Evolutionary conservation across 805 yeast species (phyloP).

Genomic region (Candida koratica): DNA sequence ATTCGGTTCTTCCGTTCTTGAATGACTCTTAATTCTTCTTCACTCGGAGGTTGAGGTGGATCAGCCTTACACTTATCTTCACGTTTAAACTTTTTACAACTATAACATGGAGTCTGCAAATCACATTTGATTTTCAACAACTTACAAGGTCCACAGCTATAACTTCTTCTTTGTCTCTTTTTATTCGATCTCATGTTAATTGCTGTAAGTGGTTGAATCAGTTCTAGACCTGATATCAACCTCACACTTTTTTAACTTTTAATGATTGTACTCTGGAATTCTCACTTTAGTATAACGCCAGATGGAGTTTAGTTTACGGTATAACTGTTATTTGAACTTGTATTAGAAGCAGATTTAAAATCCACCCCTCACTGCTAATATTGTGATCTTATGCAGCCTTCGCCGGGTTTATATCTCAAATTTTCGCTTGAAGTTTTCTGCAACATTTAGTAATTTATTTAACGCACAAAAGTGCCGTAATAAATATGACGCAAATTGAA

Average conservation of each 20-base stretch:
- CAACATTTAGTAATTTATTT: background rate
- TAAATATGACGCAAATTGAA: too few species aligned
- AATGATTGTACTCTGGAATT: too few species aligned
- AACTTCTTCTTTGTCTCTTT: conserved; percentile 46
- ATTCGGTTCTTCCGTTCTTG: conserved; percentile 26
- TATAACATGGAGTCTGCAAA: conserved; percentile 43
- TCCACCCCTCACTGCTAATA: background rate
- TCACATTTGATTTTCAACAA: conserved; percentile 53
- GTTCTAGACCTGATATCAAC: background rate
- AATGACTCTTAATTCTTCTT: conserved; percentile 31
- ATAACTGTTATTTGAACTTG: too few species aligned
- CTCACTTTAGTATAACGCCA: too few species aligned
- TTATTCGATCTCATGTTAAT: conserved; percentile 1
- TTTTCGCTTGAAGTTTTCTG: conserved; percentile 5
- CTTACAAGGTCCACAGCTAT: conserved; percentile 55
- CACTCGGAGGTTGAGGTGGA: conserved; percentile 46
- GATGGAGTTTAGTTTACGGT: too few species aligned
- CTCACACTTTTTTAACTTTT: too few species aligned
- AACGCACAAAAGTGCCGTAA: conserved; percentile 7
- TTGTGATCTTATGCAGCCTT: background rate
- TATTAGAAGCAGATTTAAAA: too few species aligned
- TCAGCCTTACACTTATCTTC: conserved; percentile 33
- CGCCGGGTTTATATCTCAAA: conserved; percentile 8
- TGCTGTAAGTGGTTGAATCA: background rate
- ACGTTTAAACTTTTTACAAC: conserved; percentile 39